Conservation (phyloP, 495 filamentous ascomycete genomes). For the Pyronema domesticum region DNA sequence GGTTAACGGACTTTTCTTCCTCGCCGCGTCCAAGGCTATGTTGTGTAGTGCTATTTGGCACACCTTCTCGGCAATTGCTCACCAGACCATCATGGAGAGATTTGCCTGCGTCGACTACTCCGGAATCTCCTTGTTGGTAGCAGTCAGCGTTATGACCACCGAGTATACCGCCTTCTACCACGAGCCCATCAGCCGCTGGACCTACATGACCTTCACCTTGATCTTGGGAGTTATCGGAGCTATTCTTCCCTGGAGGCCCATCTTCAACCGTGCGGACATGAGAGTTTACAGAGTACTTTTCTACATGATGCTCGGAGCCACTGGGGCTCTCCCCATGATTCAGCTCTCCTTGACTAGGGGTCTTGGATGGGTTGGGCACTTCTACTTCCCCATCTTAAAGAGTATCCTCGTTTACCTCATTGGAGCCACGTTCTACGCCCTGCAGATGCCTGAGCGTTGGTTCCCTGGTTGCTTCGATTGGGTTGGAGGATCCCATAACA, state of each 20-base stretch:
- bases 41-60: constrained; percentile 95
- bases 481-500: constrained; percentile 82
- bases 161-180: constrained; percentile 99
- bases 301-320: constrained; percentile 74
- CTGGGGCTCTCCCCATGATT: constrained; percentile 72
- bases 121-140: constrained; percentile 89
- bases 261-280: constrained; percentile 85
- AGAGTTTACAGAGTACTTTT: constrained; percentile 82
- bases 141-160: constrained; percentile 91
- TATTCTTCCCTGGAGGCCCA: constrained; percentile 90
- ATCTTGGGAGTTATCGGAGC: constrained; percentile 70
- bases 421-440: constrained; percentile 79
- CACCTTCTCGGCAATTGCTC: constrained; percentile 89
- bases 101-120: constrained; percentile 99
- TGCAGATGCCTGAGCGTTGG: constrained; percentile 85
- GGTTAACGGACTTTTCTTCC: constrained; percentile 88
- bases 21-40: constrained; percentile 88
- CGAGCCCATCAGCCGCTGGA: constrained; percentile 71
- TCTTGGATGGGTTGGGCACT: constrained; percentile 53
- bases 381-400: constrained; percentile 80
- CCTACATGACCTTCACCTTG: constrained; percentile 70
- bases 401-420: constrained; percentile 55
- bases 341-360: constrained; percentile 67
- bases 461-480: constrained; percentile 86
- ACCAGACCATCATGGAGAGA: constrained; percentile 74